Evolutionary conservation across 1,284 basidiomycete genomes (phyloP), one percentile per base, ranked within the genome.

Genomic region (Omphalotus olearius): DNA sequence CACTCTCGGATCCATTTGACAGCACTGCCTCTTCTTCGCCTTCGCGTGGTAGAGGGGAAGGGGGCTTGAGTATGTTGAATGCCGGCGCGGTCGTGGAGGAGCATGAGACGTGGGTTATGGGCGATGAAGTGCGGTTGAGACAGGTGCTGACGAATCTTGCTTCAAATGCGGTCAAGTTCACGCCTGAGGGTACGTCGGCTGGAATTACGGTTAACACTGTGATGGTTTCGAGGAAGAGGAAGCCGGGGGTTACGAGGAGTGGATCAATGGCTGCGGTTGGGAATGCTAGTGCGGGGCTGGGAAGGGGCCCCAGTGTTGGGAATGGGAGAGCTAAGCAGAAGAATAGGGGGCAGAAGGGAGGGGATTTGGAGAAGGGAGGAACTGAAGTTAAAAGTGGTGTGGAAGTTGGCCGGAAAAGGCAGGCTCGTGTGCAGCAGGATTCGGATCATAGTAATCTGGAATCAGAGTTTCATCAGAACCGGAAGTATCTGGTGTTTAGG

Each of bases 51-150:
- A 13, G 9, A 33, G 30, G 30, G 30, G 30, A 9, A 33, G 30
- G 30, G 13, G 30, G 30, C 7, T 5, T 23, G 23, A 23, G 23
- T 23, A 23, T 23, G 13, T 33, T 33, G 30, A 33, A 9, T 33
- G 23, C 30, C 9, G 30, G 30, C 2, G 30, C 38, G 6, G n/a
- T 3, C 35, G 23, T 16, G 18, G n/a, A 49, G 25, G 13, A 38
- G 2, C 64, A 62, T 11, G 65, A 63, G 13, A 67, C 66, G 0
- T 61, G 66, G 41, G 67, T 74, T 14, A 56, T 72, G 36, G 72
- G 72, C 30, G 71, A 73, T 57, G 72, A 73, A 60, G 75, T 79
- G 67, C 69, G 79, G 0, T 55, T 79, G 50, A 64, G 75, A 16
- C 76, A 78, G 55, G 64, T 75, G 20, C 50, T 69, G 20, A 66